Evolutionary conservation across 805 yeast genomes (phyloP), one percentile per base, ranked within the genome.

Genomic region (Myxozyma kluyveri): DNA sequence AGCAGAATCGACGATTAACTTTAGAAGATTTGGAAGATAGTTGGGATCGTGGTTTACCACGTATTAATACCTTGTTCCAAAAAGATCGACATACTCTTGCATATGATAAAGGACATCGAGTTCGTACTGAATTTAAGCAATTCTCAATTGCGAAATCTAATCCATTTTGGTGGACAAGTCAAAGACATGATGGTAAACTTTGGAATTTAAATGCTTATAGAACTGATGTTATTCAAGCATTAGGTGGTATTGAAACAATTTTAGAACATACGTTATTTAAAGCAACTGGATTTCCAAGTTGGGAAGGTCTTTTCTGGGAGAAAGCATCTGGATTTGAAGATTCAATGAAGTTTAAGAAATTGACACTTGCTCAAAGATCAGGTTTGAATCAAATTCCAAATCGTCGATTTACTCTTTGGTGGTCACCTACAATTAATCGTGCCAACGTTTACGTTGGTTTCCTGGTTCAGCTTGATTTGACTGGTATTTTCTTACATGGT

Each of bases 221-320:
- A 61, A 84, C 96, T 0, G 99, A 93, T 70, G 96, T 93, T 2
- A 90, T 93, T 41, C 97, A 93, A 69, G 96, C 98, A 0, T 75
- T 93, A 2, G 99, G 99, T 42, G 99, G 99, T 45, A 86, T 93
- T 52, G 97, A 91, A 63, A 88, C 98, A 0, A 93, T 93, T 65
- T 69, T 93, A 54, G 98, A 91, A 64, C 99, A 93, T 63, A 89
- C 98, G 0, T 70, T 93, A 42, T 93, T 93, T 74, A 88, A 86
- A 66, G 99, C 95, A 10, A 93, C 99, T 1, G 99, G 99, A 0
- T 93, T 93, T 65, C 95, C 86, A 61, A 86, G 95, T 6, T 93
- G 99, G 99, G 99, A 93, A 72, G 98, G 99, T 3, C 73, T 93
- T 23, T 93, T 93, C 69, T 93, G 99, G 99, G 99, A 93, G 65